phyloP scores from a whole-genome alignment of 768 basidiomycete genomes.

The Trametes cinnabarina region DNA sequence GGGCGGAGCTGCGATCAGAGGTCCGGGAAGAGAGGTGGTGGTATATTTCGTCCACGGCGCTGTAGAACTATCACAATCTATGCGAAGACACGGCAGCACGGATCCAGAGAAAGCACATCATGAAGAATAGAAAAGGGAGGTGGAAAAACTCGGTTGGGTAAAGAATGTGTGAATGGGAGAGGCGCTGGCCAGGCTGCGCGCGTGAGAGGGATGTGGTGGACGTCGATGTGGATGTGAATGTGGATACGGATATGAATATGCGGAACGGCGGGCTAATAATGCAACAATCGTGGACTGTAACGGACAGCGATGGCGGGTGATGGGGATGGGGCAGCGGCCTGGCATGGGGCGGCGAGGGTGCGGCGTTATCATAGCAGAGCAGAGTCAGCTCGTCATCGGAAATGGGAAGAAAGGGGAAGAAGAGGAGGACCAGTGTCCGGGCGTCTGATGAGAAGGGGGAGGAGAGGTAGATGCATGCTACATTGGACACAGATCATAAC shows the following conservation, averaged over 20 bases:
- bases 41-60: constrained; percentile 5
- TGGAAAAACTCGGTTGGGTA: not conserved
- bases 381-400: too few species aligned
- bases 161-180: too few species aligned
- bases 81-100: not conserved
- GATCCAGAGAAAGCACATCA: not conserved
- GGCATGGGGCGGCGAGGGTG: too few species aligned
- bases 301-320: too few species aligned
- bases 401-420: too few species aligned
- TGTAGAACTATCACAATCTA: constrained; percentile 11
- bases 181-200: too few species aligned
- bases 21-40: not conserved
- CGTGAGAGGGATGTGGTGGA: not conserved
- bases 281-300: too few species aligned
- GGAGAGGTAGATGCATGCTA: constrained; percentile 18
- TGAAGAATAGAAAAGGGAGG: not conserved
- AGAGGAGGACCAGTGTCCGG: not conserved
- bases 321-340: too few species aligned
- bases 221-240: not conserved
- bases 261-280: constrained; percentile 9
- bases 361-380: too few species aligned
- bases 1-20: not conserved
- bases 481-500: constrained; percentile 15
- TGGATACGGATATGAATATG: not conserved
- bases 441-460: not conserved